Base-by-base conservation (phyloP, 331 rosid genomes). In the Malus hybrid region DNA sequence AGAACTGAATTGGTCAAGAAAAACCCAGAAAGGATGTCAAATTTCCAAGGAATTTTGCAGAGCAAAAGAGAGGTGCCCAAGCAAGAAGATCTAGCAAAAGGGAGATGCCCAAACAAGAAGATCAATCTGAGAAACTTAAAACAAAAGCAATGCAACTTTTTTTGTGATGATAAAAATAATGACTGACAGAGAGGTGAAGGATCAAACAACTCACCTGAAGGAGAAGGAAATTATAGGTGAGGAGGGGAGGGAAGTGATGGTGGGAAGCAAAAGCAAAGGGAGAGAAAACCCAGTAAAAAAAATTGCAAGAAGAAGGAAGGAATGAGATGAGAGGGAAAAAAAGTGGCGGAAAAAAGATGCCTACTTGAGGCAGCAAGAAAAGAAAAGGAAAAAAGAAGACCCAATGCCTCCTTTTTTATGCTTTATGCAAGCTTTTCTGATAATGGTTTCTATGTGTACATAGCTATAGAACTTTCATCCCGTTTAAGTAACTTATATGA, bases 311-410 rank as follows among this genome's bases (percentile, higher is more conserved):
- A 67, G 66, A 80, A 83, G 79, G 67, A 69, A 76, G 69, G 73
- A 73, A 75, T 72, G 87, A 86, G 44, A 70, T 39, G 70, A 54
- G 57, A 50, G 65, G 34, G 36, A 60, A 29, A 22, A 50, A 90
- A 86, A 88, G 85, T 66, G 85, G 85, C 24, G 77, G 83, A 42
- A n/a, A 73, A 84, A 90, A 90, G 96, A 93, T 89, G 91, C 97
- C 88, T 89, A 70, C 93, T 89, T 87, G 93, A 66, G 87, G 67
- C 80, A 74, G 81, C 88, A 90, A 90, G 97, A 71, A 88, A 90
- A 87, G 87, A 80, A 72, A 83, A 73, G 84, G 85, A 13, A 64
- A 68, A 66, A 63, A 74, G 70, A 36, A 81, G 84, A 70, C 83
- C 77, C 84, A 88, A 82, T 75, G 66, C 79, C 69, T 68, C 76